phyloP scores from a whole-genome alignment of 176 grass and related monocot species.

The Musa acuminata region DNA sequence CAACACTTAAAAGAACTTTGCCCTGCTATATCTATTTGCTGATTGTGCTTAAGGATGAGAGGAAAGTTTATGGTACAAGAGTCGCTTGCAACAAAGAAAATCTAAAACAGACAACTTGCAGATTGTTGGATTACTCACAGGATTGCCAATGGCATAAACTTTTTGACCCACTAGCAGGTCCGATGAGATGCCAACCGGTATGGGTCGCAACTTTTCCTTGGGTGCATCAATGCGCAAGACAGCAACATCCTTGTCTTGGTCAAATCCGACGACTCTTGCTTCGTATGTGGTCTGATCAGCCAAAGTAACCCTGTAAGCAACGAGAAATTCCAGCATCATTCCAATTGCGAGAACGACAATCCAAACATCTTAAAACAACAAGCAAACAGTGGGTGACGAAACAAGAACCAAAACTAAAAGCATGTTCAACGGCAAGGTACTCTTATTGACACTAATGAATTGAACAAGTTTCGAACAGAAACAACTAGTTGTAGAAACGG shows the following conservation, averaged over 20 bases:
- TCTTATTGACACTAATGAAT: no score
- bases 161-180: conserved; percentile 93
- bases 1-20: no score
- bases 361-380: not conserved
- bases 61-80: no score
- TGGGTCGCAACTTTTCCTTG: conserved; percentile 83
- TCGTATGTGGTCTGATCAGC: conserved; percentile 83
- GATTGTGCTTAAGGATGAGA: no score
- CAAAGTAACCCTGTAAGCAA: conserved; percentile 70
- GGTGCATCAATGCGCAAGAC: conserved; percentile 83
- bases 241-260: conserved; percentile 98
- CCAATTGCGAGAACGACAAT: conserved; percentile 4
- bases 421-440: not conserved
- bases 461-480: not conserved
- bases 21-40: no score
- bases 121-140: conserved; percentile 45
- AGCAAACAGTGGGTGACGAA: not conserved
- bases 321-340: conserved; percentile 40
- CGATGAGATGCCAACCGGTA: conserved; percentile 81
- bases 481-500: not conserved
- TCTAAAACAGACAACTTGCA: not conserved
- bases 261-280: conserved; percentile 86
- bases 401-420: not conserved
- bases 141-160: conserved; percentile 98
- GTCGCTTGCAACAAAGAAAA: no score